These are phyloP conservation scores for Pythium sp. DNA, from an alignment of 352 stramenopile genomes.

Conservation along the genomic window DNA sequence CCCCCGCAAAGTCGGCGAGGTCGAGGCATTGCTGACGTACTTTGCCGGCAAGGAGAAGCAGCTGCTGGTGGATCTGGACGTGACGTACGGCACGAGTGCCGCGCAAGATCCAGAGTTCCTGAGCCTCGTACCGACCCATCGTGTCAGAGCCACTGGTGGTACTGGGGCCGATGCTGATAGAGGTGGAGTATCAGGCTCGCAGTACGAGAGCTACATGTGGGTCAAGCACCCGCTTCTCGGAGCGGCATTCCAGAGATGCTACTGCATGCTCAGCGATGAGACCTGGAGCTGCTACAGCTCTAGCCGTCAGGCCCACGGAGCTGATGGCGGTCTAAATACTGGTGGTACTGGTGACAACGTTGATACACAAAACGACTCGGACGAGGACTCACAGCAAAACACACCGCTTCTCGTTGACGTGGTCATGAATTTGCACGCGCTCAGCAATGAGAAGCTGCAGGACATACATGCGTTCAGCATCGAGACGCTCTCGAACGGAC, in stretches of 20 bases:
- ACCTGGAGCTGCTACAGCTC: conserved; percentile 37
- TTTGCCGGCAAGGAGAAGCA: conserved; percentile 58
- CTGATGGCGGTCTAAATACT: neutral
- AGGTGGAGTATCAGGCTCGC: neutral
- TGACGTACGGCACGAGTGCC: conserved; percentile 50
- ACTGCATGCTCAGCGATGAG: conserved; percentile 30
- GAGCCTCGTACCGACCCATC: conserved; percentile 19
- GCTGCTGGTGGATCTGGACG: conserved; percentile 57
- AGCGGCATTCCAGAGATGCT: conserved; percentile 29
- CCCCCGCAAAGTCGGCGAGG: conserved; percentile 82
- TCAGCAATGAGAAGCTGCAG: conserved; percentile 23
- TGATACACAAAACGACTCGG: neutral
- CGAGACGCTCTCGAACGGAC: conserved; percentile 36
- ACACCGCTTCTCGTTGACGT: conserved; percentile 26
- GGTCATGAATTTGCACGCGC: conserved; percentile 29
- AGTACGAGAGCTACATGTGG: conserved; percentile 34
- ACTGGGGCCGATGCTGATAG: neutral
- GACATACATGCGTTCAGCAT: conserved; percentile 34
- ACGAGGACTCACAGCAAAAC: conserved; percentile 1
- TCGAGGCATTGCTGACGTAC: conserved; percentile 64
- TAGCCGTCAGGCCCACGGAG: conserved; percentile 18
- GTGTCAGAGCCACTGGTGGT: neutral
- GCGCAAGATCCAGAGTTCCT: conserved; percentile 31
- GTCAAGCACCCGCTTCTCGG: conserved; percentile 41
- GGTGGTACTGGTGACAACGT: neutral